A percentile compares a stretch with the other conserved stretches of the same genome.
Evolutionary conservation across 2,329 filamentous ascomycete genomes (phyloP).

Genomic region (Aspergillus niger): DNA sequence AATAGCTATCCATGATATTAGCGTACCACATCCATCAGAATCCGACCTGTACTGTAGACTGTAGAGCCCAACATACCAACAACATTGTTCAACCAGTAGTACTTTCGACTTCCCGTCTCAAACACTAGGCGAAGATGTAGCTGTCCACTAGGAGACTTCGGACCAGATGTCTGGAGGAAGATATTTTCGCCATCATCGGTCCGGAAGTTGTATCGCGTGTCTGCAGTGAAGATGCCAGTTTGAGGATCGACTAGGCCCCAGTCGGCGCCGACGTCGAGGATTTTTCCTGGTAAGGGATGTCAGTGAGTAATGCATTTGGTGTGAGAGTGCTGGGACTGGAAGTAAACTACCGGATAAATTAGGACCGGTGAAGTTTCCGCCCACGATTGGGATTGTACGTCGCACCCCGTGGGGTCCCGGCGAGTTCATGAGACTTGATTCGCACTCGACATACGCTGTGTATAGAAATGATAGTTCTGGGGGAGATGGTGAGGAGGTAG

Average conservation of each 20-base stretch:
- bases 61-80: conserved; percentile 20
- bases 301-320: too few species aligned
- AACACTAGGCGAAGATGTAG: conserved; percentile 28
- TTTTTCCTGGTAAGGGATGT: conserved; percentile 17
- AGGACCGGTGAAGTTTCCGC: conserved; percentile 32
- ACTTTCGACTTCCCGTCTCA: conserved; percentile 26
- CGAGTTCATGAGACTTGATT: conserved; percentile 20
- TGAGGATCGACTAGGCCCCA: conserved; percentile 28
- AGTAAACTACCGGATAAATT: conserved; percentile 19
- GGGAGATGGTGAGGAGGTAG: conserved; percentile 9
- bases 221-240: conserved; percentile 28
- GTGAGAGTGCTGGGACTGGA: too few species aligned
- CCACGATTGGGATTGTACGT: conserved; percentile 29
- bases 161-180: conserved; percentile 26
- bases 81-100: conserved; percentile 34
- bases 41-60: too few species aligned
- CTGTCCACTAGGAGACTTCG: conserved; percentile 21
- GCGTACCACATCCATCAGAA: too few species aligned
- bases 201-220: conserved; percentile 32
- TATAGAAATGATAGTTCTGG: conserved; percentile 27
- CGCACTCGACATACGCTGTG: conserved; percentile 27
- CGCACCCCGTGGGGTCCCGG: conserved; percentile 24
- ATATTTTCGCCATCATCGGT: conserved; percentile 29
- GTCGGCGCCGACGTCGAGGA: conserved; percentile 29
- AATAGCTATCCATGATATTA: conserved; percentile 17